phyloP scores from a whole-genome alignment of 495 filamentous ascomycete genomes.

The Alectoria sarmentosa region DNA sequence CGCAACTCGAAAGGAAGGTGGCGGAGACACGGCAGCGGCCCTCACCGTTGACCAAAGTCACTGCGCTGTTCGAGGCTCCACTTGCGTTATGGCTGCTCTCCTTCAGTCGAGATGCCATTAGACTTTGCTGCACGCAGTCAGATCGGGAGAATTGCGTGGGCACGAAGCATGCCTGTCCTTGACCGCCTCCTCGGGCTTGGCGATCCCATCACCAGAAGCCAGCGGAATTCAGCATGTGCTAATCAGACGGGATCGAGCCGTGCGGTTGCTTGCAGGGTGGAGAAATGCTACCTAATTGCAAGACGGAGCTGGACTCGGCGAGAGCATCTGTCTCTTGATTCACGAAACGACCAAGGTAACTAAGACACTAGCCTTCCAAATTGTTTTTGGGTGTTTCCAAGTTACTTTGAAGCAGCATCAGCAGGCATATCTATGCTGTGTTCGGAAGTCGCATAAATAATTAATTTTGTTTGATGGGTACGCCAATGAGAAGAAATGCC shows the following conservation, averaged over 20 bases:
- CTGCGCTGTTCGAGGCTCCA: not conserved
- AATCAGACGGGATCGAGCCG: conserved; percentile 1
- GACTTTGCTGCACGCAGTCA: not conserved
- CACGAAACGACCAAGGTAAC: not conserved
- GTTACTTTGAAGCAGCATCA: not conserved
- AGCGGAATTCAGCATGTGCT: not conserved
- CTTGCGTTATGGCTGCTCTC: not conserved
- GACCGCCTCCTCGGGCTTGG: not conserved
- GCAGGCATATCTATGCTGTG: not conserved
- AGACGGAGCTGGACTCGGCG: not conserved
- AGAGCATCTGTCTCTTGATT: not conserved
- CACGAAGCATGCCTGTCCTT: not conserved
- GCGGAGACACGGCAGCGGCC: not conserved
- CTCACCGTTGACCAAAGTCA: not conserved
- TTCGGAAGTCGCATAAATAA: not conserved
- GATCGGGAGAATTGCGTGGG: not conserved
- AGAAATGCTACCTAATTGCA: not conserved
- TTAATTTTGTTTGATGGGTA: conserved; percentile 2
- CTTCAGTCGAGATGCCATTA: not conserved
- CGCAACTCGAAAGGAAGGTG: not conserved
- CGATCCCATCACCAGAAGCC: not conserved
- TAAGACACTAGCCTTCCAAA: not conserved
- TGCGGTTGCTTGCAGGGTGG: conserved; percentile 2
- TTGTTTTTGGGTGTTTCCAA: not conserved
- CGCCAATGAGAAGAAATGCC: conserved; percentile 7